Conservation (phyloP, 2,329 filamentous ascomycete genomes). For the Diplodia seriata region DNA sequence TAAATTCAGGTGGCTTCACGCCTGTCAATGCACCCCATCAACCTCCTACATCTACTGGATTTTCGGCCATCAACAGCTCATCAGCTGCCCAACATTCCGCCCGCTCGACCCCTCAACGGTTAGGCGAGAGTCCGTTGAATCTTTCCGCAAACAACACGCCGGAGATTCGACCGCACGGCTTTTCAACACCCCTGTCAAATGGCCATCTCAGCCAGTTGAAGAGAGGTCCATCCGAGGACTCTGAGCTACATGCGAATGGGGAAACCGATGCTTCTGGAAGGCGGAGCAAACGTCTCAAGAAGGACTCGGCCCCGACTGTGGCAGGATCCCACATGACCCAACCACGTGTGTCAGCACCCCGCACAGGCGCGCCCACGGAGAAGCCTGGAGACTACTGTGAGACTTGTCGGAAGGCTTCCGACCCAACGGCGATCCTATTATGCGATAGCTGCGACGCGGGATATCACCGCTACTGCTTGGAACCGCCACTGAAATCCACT, state of each 20-base stretch:
- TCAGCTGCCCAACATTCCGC: slow-evolving; percentile 58
- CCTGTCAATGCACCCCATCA: slow-evolving; percentile 64
- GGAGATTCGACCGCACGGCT: slow-evolving; percentile 63
- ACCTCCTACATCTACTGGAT: slow-evolving; percentile 46
- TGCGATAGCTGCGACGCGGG: slow-evolving; percentile 93
- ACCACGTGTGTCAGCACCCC: slow-evolving; percentile 76
- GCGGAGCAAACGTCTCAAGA: slow-evolving; percentile 91
- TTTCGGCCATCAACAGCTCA: slow-evolving; percentile 65
- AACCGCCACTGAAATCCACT: slow-evolving; percentile 78
- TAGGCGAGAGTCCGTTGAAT: slow-evolving; percentile 67
- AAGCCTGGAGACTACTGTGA: slow-evolving; percentile 75
- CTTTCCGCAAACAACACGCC: slow-evolving; percentile 68
- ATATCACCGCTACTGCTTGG: slow-evolving; percentile 86
- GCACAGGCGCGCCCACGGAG: slow-evolving; percentile 53
- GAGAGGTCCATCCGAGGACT: slow-evolving; percentile 67
- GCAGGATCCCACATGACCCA: slow-evolving; percentile 97
- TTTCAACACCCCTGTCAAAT: slow-evolving; percentile 56
- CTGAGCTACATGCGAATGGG: slow-evolving; percentile 67
- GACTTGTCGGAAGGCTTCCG: slow-evolving; percentile 80
- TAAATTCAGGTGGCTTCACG: slow-evolving; percentile 70
- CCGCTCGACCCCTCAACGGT: slow-evolving; percentile 67
- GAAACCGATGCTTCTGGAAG: slow-evolving; percentile 61
- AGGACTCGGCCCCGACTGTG: slow-evolving; percentile 77
- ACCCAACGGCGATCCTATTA: slow-evolving; percentile 71
- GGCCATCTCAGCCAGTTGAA: slow-evolving; percentile 70